Conservation (phyloP, 2,329 filamentous ascomycete species). For the Fusarium sp. region DNA sequence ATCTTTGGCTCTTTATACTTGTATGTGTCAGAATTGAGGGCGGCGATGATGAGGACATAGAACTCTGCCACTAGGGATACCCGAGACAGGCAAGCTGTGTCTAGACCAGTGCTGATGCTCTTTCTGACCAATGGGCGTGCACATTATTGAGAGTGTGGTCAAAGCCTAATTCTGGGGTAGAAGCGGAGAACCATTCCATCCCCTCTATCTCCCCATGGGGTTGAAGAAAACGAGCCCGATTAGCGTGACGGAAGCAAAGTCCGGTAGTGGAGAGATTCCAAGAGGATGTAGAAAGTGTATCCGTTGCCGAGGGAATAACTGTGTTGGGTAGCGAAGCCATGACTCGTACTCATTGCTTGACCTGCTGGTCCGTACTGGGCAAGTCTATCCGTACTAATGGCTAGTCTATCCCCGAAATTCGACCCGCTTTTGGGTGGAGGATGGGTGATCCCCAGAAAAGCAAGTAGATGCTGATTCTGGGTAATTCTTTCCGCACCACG, state of each 20-base stretch:
- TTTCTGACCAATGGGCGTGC: neutral
- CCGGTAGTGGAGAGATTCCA: neutral
- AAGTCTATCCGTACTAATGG: neutral
- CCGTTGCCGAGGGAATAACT: neutral
- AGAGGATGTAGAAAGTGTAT: neutral
- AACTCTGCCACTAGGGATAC: neutral
- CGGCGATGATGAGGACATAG: neutral
- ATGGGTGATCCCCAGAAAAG: neutral
- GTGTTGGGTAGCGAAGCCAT: neutral
- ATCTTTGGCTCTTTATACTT: neutral
- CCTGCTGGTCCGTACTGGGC: fast-evolving
- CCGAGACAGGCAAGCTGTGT: neutral
- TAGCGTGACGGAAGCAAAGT: neutral
- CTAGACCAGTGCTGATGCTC: neutral
- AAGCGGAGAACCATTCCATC: neutral
- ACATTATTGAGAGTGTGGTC: too few species aligned
- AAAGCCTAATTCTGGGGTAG: neutral
- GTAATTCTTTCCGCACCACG: neutral
- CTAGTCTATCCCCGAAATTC: neutral
- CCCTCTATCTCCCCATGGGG: neutral
- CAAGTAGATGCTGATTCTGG: neutral
- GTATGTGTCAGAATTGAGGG: neutral
- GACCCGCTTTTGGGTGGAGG: neutral
- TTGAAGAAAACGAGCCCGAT: neutral
- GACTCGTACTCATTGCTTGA: neutral